These are phyloP conservation scores for Diaporthe sp. DNA, from an alignment of 2,329 filamentous ascomycete species.

Conservation along the genomic window DNA sequence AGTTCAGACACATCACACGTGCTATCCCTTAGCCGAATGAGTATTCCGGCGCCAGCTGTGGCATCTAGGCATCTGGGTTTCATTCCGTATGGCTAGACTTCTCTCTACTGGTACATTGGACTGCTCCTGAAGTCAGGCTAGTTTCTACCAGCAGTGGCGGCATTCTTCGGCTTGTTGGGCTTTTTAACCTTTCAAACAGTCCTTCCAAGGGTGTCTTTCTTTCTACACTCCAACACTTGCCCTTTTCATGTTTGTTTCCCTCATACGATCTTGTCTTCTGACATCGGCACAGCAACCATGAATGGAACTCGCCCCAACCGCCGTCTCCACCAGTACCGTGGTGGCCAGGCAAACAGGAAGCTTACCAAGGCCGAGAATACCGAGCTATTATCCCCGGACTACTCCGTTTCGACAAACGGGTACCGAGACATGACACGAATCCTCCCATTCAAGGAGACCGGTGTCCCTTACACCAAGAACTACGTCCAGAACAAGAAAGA, in stretches of 20 bases:
- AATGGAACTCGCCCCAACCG: slow-evolving; percentile 13
- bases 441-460: slow-evolving; percentile 1
- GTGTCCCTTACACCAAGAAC: slow-evolving; percentile 6
- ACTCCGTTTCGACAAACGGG: not conserved
- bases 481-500: not conserved
- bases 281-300: slow-evolving; percentile 6
- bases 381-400: not conserved
- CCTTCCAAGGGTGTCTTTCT: not conserved
- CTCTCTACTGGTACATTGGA: not conserved
- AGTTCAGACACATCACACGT: not conserved
- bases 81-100: not conserved
- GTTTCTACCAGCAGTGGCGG: too few species aligned
- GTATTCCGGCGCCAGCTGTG: not conserved
- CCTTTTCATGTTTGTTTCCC: not conserved
- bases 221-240: not conserved
- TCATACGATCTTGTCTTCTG: not conserved
- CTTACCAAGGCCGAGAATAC: not conserved
- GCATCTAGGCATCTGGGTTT: too few species aligned
- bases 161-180: too few species aligned
- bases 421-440: not conserved
- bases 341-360: not conserved
- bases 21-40: not conserved
- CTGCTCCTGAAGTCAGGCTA: not conserved
- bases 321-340: not conserved
- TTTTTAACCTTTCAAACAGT: not conserved